Conservation (phyloP, 805 yeast species). For the Priceomyces melissophilus region DNA sequence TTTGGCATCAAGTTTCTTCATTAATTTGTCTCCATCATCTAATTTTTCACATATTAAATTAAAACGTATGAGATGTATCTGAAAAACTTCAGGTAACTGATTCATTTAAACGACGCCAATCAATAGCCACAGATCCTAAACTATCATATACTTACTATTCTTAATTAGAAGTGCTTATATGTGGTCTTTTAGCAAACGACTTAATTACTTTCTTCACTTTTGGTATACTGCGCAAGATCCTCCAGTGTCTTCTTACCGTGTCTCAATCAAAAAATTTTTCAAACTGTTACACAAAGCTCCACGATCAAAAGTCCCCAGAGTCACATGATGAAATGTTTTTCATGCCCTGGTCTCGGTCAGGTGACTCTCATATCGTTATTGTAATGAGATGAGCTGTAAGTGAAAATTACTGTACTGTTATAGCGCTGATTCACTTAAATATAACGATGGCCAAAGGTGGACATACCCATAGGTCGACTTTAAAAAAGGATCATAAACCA, state of each 20-base stretch:
- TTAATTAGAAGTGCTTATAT: conserved; percentile 4
- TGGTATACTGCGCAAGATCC: background rate
- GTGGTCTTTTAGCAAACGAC: background rate
- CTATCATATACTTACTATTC: conserved; percentile 4
- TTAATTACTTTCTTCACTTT: background rate
- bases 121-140: too few relatives aligned
- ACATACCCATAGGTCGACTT: conserved; percentile 78
- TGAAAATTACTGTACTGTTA: background rate
- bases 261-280: conserved; percentile 7
- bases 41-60: too few relatives aligned
- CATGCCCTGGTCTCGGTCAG: conserved; percentile 10
- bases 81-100: too few relatives aligned
- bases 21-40: too few relatives aligned
- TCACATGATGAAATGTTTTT: background rate
- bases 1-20: too few relatives aligned
- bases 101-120: too few relatives aligned
- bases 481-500: conserved; percentile 81
- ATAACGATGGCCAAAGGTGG: conserved; percentile 38
- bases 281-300: conserved; percentile 12
- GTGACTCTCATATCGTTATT: conserved; percentile 5
- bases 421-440: background rate
- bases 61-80: too few relatives aligned
- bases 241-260: conserved; percentile 3
- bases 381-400: conserved; percentile 1
- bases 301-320: background rate